Evolutionary conservation across 2,329 filamentous ascomycete species (phyloP).

Genomic region (Biscogniauxia sp.): DNA sequence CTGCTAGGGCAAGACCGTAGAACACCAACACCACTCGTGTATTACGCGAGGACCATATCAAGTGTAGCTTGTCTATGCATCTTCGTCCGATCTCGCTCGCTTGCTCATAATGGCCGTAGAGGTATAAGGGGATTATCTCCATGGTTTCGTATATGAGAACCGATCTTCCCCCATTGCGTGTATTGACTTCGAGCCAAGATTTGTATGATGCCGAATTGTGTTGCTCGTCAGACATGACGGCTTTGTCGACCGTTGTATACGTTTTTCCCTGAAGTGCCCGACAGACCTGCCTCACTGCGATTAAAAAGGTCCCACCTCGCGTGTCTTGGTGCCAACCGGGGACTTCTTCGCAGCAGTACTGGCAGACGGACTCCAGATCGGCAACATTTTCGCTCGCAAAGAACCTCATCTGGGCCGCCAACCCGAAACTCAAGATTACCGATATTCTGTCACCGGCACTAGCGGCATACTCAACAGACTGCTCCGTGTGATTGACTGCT

Average conservation of each 20-base stretch:
- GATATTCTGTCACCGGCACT: conserved; percentile 69
- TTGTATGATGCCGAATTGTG: conserved; percentile 60
- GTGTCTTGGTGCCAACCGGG: conserved; percentile 70
- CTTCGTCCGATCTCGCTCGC: conserved; percentile 56
- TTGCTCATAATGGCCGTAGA: conserved; percentile 61
- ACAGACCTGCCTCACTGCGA: conserved; percentile 63
- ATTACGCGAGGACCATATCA: conserved; percentile 60
- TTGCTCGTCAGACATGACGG: conserved; percentile 65
- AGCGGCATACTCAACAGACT: conserved; percentile 64
- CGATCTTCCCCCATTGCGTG: conserved; percentile 60
- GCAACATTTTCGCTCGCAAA: conserved; percentile 67
- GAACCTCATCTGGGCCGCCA: conserved; percentile 64
- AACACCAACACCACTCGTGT: conserved; percentile 58
- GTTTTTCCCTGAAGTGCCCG: conserved; percentile 77
- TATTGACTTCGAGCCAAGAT: conserved; percentile 53
- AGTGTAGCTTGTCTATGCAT: conserved; percentile 45
- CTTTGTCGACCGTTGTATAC: conserved; percentile 43
- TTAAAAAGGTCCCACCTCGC: conserved; percentile 67
- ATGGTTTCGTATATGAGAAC: conserved; percentile 67
- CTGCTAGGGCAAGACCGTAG: conserved; percentile 57
- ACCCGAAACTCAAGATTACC: conserved; percentile 68
- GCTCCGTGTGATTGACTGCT: conserved; percentile 59
- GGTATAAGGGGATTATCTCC: conserved; percentile 60
- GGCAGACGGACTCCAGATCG: conserved; percentile 69
- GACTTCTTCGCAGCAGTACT: conserved; percentile 71